Evolutionary conservation across 1,139 yeast genomes (phyloP), one percentile per base, ranked within the genome.

Genomic region (Lodderomyces pseudojiufengensis): DNA sequence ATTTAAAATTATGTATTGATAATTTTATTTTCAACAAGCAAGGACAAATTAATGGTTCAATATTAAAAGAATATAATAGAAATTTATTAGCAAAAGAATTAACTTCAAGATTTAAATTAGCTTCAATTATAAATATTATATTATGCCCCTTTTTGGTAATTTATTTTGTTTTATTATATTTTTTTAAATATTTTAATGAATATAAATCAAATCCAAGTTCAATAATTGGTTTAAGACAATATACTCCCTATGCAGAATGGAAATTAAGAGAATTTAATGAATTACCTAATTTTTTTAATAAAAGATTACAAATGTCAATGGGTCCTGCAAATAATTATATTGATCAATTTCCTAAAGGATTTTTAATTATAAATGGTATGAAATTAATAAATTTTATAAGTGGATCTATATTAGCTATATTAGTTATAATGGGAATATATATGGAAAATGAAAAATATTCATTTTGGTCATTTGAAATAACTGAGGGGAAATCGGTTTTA

Each of bases 161-260:
- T 6, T 92, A 92, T 57, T 84, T 90, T 59, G 73, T 88, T 9
- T 62, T 92, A 36, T 70, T 87, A 36, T 86, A 87, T 58, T 90
- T 94, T 52, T 83, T 92, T 70, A 74, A 88, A 36, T 88, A 92
- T 57, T 92, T 94, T 60, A 88, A 90, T 53, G 97, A 92, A 60
- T 88, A 86, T 55, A 84, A 86, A 55, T 78, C 85, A 27, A 85
- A 92, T 41, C 98, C 98, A 0, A 79, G 92, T 2, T 70, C 90
- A 9, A 70, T 92, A 37, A 81, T 95, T 8, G 81, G 90, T 2
- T 54, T 68, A 32, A 69, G 98, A 33, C 95, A 87, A 50, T 92
- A 87, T 52, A 87, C 97, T 0, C 97, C 97, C 0, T 76, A 78
- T 57, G 97, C 97, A 0, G 92, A 86, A 52, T 92, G 98, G 97